A percentile compares a stretch with the other conserved stretches of the same genome.
Conservation (phyloP, 257 asterid genomes). For the Salvia splendens region DNA sequence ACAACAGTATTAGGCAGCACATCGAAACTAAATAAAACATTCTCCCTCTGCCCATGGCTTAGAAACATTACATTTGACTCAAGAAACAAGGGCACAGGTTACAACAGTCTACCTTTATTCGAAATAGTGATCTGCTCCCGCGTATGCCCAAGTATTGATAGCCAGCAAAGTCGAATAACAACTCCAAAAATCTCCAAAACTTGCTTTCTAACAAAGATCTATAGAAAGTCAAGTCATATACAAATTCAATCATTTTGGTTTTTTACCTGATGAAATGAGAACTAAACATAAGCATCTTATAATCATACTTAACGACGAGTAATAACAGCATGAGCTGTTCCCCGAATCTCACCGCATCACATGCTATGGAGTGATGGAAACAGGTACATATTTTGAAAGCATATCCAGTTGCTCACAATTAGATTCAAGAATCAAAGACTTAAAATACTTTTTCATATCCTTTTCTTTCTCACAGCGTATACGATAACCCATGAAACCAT, state of each 20-base stretch:
- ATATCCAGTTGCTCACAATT: neutral
- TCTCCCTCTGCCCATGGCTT: neutral
- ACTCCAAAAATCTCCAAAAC: neutral
- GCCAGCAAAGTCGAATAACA: slow-evolving; percentile 1
- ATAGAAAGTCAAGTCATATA: neutral
- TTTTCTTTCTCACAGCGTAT: neutral
- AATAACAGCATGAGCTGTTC: slow-evolving; percentile 5
- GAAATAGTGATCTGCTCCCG: slow-evolving; percentile 11
- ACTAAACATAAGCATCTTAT: neutral
- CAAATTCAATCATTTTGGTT: neutral
- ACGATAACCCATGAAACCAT: neutral
- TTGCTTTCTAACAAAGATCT: neutral
- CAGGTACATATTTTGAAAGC: neutral
- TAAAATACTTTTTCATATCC: neutral
- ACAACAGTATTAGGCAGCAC: neutral
- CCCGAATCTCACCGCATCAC: neutral
- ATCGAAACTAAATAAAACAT: neutral
- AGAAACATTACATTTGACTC: neutral
- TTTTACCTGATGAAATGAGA: neutral
- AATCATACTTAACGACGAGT: neutral
- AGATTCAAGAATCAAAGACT: slow-evolving; percentile 4
- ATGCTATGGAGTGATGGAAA: neutral
- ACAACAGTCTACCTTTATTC: neutral
- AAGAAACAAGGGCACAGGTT: neutral
- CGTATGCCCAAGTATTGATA: slow-evolving; percentile 8